These are phyloP conservation scores for Starmerella geochares DNA, from an alignment of 805 yeast genomes.

Conservation along the genomic window DNA sequence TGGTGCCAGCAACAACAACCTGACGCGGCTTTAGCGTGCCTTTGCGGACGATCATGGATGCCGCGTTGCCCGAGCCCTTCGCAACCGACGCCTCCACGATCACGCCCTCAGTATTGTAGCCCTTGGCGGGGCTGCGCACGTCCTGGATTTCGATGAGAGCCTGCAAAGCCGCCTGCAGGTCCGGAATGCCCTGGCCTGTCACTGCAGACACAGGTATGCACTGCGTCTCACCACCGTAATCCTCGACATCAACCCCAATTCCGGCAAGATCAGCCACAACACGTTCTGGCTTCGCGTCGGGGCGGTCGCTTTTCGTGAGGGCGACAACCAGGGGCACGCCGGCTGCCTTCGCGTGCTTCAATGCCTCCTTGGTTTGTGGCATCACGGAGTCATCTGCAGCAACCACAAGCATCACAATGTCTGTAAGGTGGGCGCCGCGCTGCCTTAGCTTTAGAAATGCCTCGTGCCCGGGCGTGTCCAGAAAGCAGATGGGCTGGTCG, in stretches of 20 bases:
- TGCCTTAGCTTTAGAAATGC: conserved; percentile 94
- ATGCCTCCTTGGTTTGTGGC: conserved; percentile 96
- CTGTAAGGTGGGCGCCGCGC: conserved; percentile 90
- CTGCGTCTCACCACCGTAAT: conserved; percentile 91
- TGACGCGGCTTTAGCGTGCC: conserved; percentile 66
- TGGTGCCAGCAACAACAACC: conserved; percentile 72
- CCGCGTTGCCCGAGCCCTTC: conserved; percentile 73
- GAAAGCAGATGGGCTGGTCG: conserved; percentile 71
- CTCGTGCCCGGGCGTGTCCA: conserved; percentile 97
- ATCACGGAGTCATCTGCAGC: conserved; percentile 96
- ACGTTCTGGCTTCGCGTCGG: conserved; percentile 60
- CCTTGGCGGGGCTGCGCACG: conserved; percentile 47
- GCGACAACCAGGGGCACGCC: conserved; percentile 84
- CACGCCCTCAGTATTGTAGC: conserved; percentile 62
- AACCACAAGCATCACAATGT: conserved; percentile 81
- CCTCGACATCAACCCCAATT: conserved; percentile 75
- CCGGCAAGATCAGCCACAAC: conserved; percentile 69
- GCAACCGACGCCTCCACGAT: conserved; percentile 74
- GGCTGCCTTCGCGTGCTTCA: conserved; percentile 77
- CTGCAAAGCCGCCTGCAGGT: conserved; percentile 77
- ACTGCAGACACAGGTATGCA: conserved; percentile 79
- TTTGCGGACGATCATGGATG: conserved; percentile 72
- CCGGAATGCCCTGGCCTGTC: conserved; percentile 82
- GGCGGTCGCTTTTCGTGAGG: conserved; percentile 80
- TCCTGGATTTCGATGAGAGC: conserved; percentile 78